These are phyloP conservation scores for Cladosporium velox DNA, from an alignment of 2,329 filamentous ascomycete genomes.

Conservation along the genomic window DNA sequence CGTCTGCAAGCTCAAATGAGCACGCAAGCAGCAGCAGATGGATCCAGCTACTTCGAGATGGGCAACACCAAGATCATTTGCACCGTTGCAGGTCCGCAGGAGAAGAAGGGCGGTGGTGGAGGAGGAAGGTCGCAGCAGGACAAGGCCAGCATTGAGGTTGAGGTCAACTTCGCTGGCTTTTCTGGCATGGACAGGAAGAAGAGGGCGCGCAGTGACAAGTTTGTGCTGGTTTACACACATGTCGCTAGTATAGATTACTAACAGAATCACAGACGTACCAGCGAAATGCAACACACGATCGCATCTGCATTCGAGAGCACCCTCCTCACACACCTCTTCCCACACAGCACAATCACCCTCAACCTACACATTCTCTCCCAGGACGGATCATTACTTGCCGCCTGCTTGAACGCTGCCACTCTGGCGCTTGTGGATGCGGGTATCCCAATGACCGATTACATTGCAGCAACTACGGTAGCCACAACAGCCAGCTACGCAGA, in stretches of 20 bases:
- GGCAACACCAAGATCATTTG: constrained; percentile 97
- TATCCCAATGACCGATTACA: constrained; percentile 90
- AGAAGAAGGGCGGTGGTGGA: constrained; percentile 56
- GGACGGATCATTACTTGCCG: constrained; percentile 86
- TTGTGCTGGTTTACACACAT: constrained; percentile 36
- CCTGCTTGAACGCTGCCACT: constrained; percentile 86
- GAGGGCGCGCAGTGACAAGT: constrained; percentile 77
- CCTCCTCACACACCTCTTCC: constrained; percentile 84
- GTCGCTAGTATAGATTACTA: neutral
- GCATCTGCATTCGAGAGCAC: constrained; percentile 73
- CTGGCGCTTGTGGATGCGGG: constrained; percentile 92
- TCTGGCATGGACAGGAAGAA: constrained; percentile 82
- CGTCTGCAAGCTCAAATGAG: constrained; percentile 85
- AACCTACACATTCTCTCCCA: constrained; percentile 84
- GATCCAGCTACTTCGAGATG: constrained; percentile 92
- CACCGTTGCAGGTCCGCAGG: constrained; percentile 81
- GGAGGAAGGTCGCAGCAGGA: constrained; percentile 44
- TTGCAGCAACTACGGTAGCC: constrained; percentile 84
- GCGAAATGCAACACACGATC: constrained; percentile 79
- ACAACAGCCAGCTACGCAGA: constrained; percentile 67
- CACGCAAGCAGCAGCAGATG: constrained; percentile 89
- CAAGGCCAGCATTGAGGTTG: constrained; percentile 72
- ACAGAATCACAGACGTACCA: constrained; percentile 63
- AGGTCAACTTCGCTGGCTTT: constrained; percentile 84
- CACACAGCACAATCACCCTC: constrained; percentile 80